Conservation (phyloP, 148 eudicot genomes). For the Beta vulgaris region DNA sequence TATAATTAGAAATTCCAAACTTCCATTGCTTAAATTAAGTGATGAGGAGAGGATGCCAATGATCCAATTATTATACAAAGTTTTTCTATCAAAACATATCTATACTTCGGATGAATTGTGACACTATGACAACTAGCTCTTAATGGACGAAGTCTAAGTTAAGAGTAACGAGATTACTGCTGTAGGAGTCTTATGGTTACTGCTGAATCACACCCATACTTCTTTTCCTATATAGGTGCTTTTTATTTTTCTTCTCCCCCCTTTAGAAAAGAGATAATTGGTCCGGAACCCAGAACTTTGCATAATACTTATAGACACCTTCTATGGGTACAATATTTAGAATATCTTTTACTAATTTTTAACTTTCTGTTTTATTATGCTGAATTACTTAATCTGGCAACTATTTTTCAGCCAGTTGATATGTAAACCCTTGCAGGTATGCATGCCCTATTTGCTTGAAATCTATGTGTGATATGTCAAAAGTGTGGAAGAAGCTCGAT, state of each 20-base stretch:
- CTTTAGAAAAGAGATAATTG: neutral
- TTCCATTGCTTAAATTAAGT: too few relatives aligned
- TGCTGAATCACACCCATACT: neutral
- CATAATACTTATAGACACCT: neutral
- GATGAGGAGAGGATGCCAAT: too few relatives aligned
- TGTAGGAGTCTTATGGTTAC: neutral
- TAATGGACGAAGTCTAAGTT: neutral
- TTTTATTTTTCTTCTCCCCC: neutral
- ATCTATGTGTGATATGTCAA: constrained; percentile 48
- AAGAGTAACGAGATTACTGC: neutral
- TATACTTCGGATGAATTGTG: too few relatives aligned
- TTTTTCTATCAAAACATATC: too few relatives aligned
- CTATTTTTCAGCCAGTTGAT: constrained; percentile 21
- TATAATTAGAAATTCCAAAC: too few relatives aligned
- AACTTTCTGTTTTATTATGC: neutral
- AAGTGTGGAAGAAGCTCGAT: constrained; percentile 50
- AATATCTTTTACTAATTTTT: neutral
- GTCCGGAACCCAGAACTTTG: neutral
- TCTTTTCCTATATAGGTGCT: neutral
- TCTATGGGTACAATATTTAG: neutral
- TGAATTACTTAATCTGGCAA: constrained; percentile 11
- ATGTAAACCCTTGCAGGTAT: constrained; percentile 39
- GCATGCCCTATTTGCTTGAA: constrained; percentile 56
- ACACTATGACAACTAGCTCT: too few relatives aligned
- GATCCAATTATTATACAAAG: too few relatives aligned